Evolutionary conservation across 1,284 basidiomycete species (phyloP), one percentile per base, ranked within the genome.

Genomic region (Ganoderma leucocontextum): DNA sequence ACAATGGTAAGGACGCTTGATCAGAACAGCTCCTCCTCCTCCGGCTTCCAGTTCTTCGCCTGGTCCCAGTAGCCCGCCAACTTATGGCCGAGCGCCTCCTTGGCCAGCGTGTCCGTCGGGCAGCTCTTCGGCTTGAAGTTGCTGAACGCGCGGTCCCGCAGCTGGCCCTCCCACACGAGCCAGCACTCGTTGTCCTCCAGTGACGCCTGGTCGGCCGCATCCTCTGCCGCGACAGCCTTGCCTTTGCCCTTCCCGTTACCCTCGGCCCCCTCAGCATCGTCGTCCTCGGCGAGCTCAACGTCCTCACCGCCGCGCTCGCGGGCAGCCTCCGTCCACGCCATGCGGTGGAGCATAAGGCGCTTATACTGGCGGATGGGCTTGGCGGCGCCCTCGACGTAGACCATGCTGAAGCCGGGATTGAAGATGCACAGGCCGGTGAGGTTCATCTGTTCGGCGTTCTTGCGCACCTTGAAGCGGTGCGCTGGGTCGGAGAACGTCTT

Each of bases 391-490:
- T 99, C 98, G 63, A 98, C 95, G 70, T 98, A 92, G 38, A 99
- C 91, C 80, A 99, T 85, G 71, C 89, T 92, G 85, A 98, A 98
- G 38, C 86, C 81, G 0, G 95, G 93, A 77, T 96, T 91, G 85
- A 96, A 96, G 75, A 99, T 91, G 75, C 92, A 94, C 29, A 97
- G 82, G 4, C 98, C 97, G 0, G 95, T 93, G 19, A 99, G 85
- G 69, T 89, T 91, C 78, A 92, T 85, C 80, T 99, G 96, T 78
- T 97, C 92, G 2, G 97, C 97, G 76, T 99, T 99, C 85, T 94
- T 95, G 70, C 94, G 90, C 52, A 99, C 94, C 83, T 99, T 99
- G 87, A 96, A 98, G 72, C 94, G 92, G 77, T 99, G 98, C 17
- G 95, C 87, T 0, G 94, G 95, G 78, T 98, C 96, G n/a, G 91